phyloP scores from a whole-genome alignment of 139 green algal genomes.

The Chlamydomonas eustigma region DNA sequence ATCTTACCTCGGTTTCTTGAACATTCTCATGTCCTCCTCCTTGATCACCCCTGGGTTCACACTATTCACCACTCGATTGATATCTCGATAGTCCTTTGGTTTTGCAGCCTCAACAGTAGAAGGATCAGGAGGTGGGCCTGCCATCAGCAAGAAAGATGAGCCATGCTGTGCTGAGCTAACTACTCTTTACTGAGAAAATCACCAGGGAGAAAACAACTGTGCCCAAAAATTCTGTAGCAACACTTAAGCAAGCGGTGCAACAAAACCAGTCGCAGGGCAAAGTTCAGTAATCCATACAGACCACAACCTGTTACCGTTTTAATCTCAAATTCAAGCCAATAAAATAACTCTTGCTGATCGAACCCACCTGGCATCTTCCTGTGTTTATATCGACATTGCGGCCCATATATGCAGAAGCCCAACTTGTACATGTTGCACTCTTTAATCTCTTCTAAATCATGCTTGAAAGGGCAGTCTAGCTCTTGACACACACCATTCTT shows the following conservation, averaged over 20 bases:
- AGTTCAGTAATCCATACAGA: no score
- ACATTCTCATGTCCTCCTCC: conserved; percentile 10
- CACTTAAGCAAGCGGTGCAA: no score
- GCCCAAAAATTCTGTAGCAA: no score
- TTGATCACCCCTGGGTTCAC: conserved; percentile 52
- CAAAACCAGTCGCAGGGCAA: no score
- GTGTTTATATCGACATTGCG: conserved; percentile 90
- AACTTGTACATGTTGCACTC: conserved; percentile 99
- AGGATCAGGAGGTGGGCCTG: conserved; percentile 66
- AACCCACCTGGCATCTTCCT: conserved; percentile 57
- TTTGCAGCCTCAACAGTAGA: conserved; percentile 72
- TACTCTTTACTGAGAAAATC: background rate
- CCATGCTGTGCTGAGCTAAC: no score
- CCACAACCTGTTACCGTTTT: no score
- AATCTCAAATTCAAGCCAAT: no score
- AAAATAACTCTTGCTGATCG: background rate
- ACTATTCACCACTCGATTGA: conserved; percentile 73
- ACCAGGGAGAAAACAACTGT: no score
- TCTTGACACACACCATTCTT: conserved; percentile 79
- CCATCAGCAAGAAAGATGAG: background rate
- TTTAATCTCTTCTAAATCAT: conserved; percentile 91
- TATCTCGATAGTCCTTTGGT: conserved; percentile 69
- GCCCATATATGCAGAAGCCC: conserved; percentile 96
- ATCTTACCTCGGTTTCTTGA: background rate
- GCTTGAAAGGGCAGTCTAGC: conserved; percentile 91